Evolutionary conservation across 441 rosid genomes (phyloP), one percentile per base, ranked within the genome.

Genomic region (Cnidoscolus chayamansa): DNA sequence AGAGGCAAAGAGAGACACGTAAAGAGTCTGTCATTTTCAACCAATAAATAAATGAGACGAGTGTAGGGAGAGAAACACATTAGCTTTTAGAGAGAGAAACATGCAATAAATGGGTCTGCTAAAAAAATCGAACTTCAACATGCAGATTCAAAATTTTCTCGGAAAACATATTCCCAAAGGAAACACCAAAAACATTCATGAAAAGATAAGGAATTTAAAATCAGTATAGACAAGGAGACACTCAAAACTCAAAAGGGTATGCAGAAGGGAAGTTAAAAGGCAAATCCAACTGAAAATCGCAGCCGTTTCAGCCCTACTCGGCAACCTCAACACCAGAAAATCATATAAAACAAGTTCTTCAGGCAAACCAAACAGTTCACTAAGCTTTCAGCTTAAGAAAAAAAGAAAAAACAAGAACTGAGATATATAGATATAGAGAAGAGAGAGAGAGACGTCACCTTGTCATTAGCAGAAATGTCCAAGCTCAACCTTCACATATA

Each of bases 11-110:
- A 4, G 40, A 2, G 65, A 72, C 76, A 74, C 79, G 82, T 59
- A 49, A 70, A 59, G 76, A 78, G 51, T 30, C 55, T 40, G 79
- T 81, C 80, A n/a, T 68, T 66, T 73, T 78, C 84, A 56, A 10
- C 37, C 58, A 77, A 60, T 68, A 65, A 70, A 76, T 72, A 65
- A 82, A 69, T 63, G 50, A 3, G 15, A 67, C 31, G 12, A 13
- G 37, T 48, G 43, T 45, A 54, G 35, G 63, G 63, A 70, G 68
- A 59, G 72, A 67, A 17, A 63, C 5, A n/a, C 25, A 48, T 17
- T 11, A 49, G 53, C 15, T 54, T 56, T 3, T 57, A 57, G 62
- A 57, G 30, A 35, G 16, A 47, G 31, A 56, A 54, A 48, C 49
- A 49, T 31, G 2, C 0, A 64, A 65, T 35, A 37, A 16, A 25